phyloP scores from a whole-genome alignment of 495 filamentous ascomycete species.

The Trichoderma reesei region DNA sequence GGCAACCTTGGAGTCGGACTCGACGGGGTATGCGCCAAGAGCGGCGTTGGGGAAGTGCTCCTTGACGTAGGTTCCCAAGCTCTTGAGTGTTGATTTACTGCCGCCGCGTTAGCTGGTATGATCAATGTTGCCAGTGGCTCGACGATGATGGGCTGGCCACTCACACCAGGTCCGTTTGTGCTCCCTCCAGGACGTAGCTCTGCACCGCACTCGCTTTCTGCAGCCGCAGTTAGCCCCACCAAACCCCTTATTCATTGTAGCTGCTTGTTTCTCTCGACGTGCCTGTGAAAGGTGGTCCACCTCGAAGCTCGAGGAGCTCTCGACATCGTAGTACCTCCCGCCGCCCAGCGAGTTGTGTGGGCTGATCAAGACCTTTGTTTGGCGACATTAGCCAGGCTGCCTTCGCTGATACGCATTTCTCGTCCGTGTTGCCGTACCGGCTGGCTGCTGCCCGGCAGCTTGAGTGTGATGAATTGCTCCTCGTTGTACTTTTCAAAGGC shows the following conservation, averaged over 20 bases:
- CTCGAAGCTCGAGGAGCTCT: slow-evolving; percentile 72
- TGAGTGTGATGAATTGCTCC: slow-evolving; percentile 78
- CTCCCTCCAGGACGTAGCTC: slow-evolving; percentile 70
- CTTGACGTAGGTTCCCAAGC: slow-evolving; percentile 61
- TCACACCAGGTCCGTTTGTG: slow-evolving; percentile 72
- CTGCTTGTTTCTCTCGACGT: slow-evolving; percentile 11
- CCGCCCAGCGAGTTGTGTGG: slow-evolving; percentile 68
- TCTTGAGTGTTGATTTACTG: slow-evolving; percentile 74
- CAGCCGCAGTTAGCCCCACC: background rate
- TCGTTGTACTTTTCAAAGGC: slow-evolving; percentile 95
- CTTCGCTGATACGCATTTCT: background rate
- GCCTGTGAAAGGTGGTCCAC: slow-evolving; percentile 82
- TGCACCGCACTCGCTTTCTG: slow-evolving; percentile 79
- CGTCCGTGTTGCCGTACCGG: slow-evolving; percentile 41
- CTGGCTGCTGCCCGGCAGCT: slow-evolving; percentile 77
- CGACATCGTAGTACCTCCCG: slow-evolving; percentile 80
- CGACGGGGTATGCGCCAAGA: slow-evolving; percentile 69
- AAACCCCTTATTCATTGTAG: background rate
- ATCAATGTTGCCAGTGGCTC: background rate
- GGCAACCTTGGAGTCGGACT: slow-evolving; percentile 64
- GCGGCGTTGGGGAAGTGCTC: slow-evolving; percentile 85
- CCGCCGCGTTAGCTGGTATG: background rate
- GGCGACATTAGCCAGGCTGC: slow-evolving; percentile 7
- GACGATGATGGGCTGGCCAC: slow-evolving; percentile 10
- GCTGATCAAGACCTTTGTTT: slow-evolving; percentile 76